These are phyloP conservation scores for Botrytis cinerea DNA, from an alignment of 2,329 filamentous ascomycete genomes.

Conservation along the genomic window DNA sequence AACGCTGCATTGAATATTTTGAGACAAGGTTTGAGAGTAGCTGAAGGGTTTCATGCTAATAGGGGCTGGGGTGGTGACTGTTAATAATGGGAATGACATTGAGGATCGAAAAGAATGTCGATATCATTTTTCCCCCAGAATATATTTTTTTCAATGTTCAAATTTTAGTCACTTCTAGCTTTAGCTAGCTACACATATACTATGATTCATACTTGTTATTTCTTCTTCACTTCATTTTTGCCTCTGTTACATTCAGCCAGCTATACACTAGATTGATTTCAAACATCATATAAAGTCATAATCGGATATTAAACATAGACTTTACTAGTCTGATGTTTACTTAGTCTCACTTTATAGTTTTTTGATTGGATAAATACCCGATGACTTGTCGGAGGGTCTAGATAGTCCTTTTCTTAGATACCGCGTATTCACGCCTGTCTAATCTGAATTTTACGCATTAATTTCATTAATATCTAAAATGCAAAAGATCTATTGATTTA, in stretches of 20 bases:
- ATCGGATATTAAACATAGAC: not conserved
- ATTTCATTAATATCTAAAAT: no score
- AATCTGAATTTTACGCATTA: no score
- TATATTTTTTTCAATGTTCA: not conserved
- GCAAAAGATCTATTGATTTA: no score
- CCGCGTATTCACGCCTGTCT: no score
- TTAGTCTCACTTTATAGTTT: no score
- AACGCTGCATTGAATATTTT: slow-evolving; percentile 47
- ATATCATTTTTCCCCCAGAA: not conserved
- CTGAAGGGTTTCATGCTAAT: slow-evolving; percentile 29
- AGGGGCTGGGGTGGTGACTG: slow-evolving; percentile 36
- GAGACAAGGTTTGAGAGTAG: slow-evolving; percentile 46
- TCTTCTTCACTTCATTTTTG: not conserved
- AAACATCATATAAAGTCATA: not conserved
- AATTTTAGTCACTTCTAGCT: not conserved
- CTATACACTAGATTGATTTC: not conserved
- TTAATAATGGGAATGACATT: slow-evolving; percentile 5
- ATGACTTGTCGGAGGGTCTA: no score
- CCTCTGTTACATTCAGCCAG: not conserved
- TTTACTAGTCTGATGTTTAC: no score
- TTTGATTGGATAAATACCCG: no score
- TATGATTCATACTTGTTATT: not conserved
- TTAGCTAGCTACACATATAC: not conserved
- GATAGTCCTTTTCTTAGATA: no score
- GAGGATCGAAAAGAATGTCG: not conserved